Conservation (phyloP, 2,329 filamentous ascomycete genomes). For the Penicillium corylophilum region DNA sequence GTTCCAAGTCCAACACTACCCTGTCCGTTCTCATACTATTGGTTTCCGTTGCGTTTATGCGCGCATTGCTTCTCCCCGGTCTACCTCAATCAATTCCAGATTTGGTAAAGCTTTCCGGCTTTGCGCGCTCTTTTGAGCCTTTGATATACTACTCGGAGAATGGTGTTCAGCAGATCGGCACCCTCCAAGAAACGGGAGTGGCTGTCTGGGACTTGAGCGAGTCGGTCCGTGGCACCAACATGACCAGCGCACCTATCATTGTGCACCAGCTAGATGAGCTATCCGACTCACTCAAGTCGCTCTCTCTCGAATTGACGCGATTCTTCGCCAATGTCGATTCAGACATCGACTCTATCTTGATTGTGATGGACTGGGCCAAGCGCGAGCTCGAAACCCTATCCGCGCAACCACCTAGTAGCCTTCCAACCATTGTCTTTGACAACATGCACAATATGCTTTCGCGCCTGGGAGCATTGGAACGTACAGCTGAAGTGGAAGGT, state of each 20-base stretch:
- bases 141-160: constrained; percentile 93
- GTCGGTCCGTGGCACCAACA: constrained; percentile 82
- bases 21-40: constrained; percentile 62
- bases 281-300: constrained; percentile 78
- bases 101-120: constrained; percentile 82
- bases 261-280: constrained; percentile 81
- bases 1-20: constrained; percentile 67
- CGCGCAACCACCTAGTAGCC: constrained; percentile 58
- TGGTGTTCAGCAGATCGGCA: constrained; percentile 79
- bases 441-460: constrained; percentile 79
- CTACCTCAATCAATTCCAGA: constrained; percentile 70
- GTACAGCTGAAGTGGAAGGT: constrained; percentile 25
- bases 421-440: constrained; percentile 71
- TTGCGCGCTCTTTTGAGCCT: constrained; percentile 89
- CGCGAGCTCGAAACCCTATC: constrained; percentile 75
- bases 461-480: constrained; percentile 46
- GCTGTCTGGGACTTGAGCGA: constrained; percentile 95
- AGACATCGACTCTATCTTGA: constrained; percentile 87
- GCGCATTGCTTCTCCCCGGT: constrained; percentile 68
- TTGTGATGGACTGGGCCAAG: constrained; percentile 95
- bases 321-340: constrained; percentile 94
- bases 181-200: constrained; percentile 85
- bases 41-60: constrained; percentile 64
- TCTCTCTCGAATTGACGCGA: constrained; percentile 81
- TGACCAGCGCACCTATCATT: constrained; percentile 85